phyloP scores from a whole-genome alignment of 495 filamentous ascomycete genomes.

The Penicillium lagena region DNA sequence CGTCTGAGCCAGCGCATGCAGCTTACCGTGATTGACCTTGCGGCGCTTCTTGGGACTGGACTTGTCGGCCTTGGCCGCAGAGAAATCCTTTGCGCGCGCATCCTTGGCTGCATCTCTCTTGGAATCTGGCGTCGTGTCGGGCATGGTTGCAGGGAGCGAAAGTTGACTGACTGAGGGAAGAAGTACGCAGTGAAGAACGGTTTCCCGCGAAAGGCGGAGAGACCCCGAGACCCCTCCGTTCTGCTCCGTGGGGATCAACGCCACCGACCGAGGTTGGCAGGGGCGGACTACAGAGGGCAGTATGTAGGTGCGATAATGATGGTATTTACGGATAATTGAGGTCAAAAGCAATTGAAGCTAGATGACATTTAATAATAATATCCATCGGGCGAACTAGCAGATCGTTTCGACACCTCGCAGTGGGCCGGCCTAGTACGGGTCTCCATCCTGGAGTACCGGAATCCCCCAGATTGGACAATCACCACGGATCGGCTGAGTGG shows the following conservation, averaged over 20 bases:
- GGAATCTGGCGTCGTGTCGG: slow-evolving; percentile 16
- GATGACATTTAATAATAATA: too few species aligned
- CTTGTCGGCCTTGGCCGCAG: slow-evolving; percentile 36
- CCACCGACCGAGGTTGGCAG: too few species aligned
- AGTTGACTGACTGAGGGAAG: background rate
- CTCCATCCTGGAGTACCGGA: background rate
- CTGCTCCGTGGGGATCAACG: too few species aligned
- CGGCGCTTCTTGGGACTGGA: slow-evolving; percentile 86
- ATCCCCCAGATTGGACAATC: slow-evolving; percentile 1
- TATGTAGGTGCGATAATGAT: too few species aligned
- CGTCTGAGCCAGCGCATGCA: slow-evolving; percentile 5
- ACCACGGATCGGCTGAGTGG: background rate
- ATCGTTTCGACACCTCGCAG: too few species aligned
- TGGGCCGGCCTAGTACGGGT: background rate
- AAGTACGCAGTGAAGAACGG: too few species aligned
- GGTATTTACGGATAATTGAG: too few species aligned
- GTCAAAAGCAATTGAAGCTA: too few species aligned
- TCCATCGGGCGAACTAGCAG: too few species aligned
- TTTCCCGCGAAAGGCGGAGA: too few species aligned
- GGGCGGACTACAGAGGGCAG: too few species aligned
- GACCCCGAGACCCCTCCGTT: too few species aligned
- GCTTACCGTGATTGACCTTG: slow-evolving; percentile 98
- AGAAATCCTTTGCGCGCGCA: slow-evolving; percentile 24
- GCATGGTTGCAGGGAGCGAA: slow-evolving; percentile 5
- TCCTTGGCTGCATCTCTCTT: slow-evolving; percentile 22